These are phyloP conservation scores for Tuber magnatum DNA, from an alignment of 495 filamentous ascomycete genomes.

Conservation along the genomic window DNA sequence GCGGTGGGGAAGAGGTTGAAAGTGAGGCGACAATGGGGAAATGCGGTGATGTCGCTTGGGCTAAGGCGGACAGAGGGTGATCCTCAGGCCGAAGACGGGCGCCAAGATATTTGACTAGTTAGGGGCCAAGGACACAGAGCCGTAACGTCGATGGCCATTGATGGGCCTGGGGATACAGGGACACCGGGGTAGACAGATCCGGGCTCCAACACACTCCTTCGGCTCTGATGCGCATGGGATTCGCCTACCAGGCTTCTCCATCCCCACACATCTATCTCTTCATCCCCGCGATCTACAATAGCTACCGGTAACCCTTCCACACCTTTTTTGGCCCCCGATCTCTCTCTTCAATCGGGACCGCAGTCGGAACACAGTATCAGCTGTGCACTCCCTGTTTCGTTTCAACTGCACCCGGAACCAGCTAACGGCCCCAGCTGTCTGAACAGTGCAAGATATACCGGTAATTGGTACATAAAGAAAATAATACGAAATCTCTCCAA, in stretches of 20 bases:
- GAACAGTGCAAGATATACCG: background rate
- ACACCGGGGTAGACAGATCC: background rate
- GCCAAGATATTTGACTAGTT: background rate
- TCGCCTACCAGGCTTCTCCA: background rate
- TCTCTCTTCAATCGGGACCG: background rate
- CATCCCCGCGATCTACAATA: background rate
- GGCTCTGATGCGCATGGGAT: background rate
- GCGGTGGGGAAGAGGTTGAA: background rate
- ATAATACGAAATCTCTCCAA: background rate
- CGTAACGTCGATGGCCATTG: background rate
- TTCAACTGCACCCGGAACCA: background rate
- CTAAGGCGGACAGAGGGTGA: background rate
- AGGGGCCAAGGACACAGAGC: background rate
- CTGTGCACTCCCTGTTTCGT: background rate
- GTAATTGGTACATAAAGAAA: background rate
- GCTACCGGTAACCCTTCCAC: background rate
- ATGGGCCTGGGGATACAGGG: background rate
- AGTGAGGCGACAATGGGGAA: conserved; percentile 2
- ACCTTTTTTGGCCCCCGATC: background rate
- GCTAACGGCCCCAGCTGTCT: background rate
- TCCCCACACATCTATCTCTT: background rate
- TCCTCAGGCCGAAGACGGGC: conserved; percentile 1
- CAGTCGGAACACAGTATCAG: background rate
- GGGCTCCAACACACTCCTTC: background rate
- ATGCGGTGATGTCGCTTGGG: conserved; percentile 4